Conservation (phyloP, 257 asterid species). For the Mitragyna speciosa region DNA sequence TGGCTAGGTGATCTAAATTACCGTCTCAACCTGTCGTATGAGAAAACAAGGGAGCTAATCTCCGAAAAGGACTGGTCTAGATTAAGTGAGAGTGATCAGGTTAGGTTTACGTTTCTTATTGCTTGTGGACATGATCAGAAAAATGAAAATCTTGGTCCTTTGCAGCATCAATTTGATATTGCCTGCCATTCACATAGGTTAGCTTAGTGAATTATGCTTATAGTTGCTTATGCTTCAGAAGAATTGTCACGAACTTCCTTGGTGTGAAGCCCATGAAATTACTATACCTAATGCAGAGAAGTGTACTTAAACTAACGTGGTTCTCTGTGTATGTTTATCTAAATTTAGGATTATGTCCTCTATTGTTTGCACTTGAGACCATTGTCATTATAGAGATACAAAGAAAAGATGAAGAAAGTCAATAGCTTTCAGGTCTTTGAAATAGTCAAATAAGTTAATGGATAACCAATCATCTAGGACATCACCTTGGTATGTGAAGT, state of each 20-base stretch:
- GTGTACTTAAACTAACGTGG: neutral
- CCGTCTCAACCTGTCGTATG: constrained; percentile 80
- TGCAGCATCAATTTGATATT: neutral
- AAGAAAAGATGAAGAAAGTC: neutral
- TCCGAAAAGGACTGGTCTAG: constrained; percentile 67
- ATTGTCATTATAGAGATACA: neutral
- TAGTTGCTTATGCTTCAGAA: neutral
- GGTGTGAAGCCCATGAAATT: neutral
- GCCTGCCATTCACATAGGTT: neutral
- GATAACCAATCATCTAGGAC: neutral
- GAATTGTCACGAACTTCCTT: neutral
- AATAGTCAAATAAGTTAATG: neutral
- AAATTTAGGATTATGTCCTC: neutral
- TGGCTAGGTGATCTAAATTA: constrained; percentile 97
- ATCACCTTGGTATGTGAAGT: neutral
- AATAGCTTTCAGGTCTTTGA: neutral
- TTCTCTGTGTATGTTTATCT: neutral
- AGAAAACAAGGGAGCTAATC: constrained; percentile 63
- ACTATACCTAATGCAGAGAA: neutral
- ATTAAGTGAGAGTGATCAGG: constrained; percentile 78
- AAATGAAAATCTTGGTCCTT: neutral
- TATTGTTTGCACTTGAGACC: neutral
- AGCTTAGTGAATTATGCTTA: neutral
- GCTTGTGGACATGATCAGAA: neutral
- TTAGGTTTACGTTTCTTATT: constrained; percentile 24